Evolutionary conservation across 1,139 yeast genomes (phyloP).

Genomic region (Yarrowia galli): DNA sequence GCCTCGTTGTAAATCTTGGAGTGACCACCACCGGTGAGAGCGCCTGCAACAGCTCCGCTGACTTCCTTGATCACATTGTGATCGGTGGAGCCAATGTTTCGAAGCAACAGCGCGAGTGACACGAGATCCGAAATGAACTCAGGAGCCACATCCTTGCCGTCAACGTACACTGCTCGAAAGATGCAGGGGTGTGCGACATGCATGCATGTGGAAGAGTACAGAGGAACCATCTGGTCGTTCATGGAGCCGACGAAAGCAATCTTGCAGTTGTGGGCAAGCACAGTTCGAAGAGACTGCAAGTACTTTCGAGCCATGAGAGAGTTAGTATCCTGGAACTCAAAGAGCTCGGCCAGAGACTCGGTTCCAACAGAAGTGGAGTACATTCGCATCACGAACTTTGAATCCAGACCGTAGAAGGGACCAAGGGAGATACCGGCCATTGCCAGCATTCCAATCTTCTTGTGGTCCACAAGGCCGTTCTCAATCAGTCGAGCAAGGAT

Average conservation of each 20-base stretch:
- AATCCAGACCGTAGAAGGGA: slow-evolving; percentile 90
- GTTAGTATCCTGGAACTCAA: slow-evolving; percentile 81
- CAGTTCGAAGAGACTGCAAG: slow-evolving; percentile 67
- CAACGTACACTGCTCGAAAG: slow-evolving; percentile 87
- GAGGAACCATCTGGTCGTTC: slow-evolving; percentile 90
- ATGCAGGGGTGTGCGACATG: slow-evolving; percentile 90
- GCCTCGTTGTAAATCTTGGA: slow-evolving; percentile 87
- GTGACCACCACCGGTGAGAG: slow-evolving; percentile 94
- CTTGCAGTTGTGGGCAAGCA: slow-evolving; percentile 76
- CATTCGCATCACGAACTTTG: slow-evolving; percentile 81
- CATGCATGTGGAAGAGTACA: slow-evolving; percentile 84
- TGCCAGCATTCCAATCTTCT: slow-evolving; percentile 71
- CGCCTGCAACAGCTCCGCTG: slow-evolving; percentile 83
- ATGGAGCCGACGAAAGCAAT: slow-evolving; percentile 83
- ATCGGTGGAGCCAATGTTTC: slow-evolving; percentile 52
- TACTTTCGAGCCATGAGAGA: slow-evolving; percentile 75
- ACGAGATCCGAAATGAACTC: slow-evolving; percentile 61
- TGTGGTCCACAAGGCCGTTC: slow-evolving; percentile 64
- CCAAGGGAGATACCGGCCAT: slow-evolving; percentile 98
- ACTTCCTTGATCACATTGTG: slow-evolving; percentile 71
- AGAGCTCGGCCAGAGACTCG: slow-evolving; percentile 82
- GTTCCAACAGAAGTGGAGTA: slow-evolving; percentile 83
- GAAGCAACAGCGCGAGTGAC: slow-evolving; percentile 54
- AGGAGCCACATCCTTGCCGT: slow-evolving; percentile 66
- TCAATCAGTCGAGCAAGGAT: slow-evolving; percentile 74